Percentiles rank a stretch among this genome's conserved stretches.
phyloP scores from a whole-genome alignment of 1,284 basidiomycete species.

The Boletellus deceptivus region DNA sequence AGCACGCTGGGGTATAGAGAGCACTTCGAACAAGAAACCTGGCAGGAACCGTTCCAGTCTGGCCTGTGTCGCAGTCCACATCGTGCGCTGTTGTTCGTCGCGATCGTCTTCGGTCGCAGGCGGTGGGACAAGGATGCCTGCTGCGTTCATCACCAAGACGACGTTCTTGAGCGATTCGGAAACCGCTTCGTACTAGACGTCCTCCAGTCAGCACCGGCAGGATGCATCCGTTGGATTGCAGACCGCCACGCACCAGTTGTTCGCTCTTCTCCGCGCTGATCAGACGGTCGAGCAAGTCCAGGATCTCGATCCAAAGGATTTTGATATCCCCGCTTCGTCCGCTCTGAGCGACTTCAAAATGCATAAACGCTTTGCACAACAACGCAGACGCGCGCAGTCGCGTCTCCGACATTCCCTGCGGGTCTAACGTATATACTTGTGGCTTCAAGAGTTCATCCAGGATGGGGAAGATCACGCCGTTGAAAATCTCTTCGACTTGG shows the following conservation, averaged over 20 bases:
- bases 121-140: constrained; percentile 77
- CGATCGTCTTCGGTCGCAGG: constrained; percentile 49
- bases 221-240: neutral
- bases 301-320: constrained; percentile 86
- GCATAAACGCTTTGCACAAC: constrained; percentile 94
- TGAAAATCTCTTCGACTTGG: constrained; percentile 83
- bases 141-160: constrained; percentile 92
- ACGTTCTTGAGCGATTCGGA: constrained; percentile 98
- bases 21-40: constrained; percentile 77
- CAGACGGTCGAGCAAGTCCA: constrained; percentile 87
- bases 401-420: constrained; percentile 87
- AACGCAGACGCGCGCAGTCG: constrained; percentile 84
- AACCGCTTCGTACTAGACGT: constrained; percentile 83
- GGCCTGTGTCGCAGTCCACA: constrained; percentile 84
- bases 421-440: constrained; percentile 77
- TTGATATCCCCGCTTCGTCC: constrained; percentile 68
- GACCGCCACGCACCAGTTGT: constrained; percentile 68
- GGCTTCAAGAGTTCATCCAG: constrained; percentile 90
- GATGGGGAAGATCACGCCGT: constrained; percentile 88
- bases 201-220: constrained; percentile 10
- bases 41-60: constrained; percentile 88
- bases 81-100: constrained; percentile 64
- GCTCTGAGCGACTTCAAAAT: constrained; percentile 79
- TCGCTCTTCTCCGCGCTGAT: constrained; percentile 85
- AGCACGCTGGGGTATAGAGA: constrained; percentile 42